Conservation (phyloP, 805 yeast genomes). For the Kazachstania africana region DNA sequence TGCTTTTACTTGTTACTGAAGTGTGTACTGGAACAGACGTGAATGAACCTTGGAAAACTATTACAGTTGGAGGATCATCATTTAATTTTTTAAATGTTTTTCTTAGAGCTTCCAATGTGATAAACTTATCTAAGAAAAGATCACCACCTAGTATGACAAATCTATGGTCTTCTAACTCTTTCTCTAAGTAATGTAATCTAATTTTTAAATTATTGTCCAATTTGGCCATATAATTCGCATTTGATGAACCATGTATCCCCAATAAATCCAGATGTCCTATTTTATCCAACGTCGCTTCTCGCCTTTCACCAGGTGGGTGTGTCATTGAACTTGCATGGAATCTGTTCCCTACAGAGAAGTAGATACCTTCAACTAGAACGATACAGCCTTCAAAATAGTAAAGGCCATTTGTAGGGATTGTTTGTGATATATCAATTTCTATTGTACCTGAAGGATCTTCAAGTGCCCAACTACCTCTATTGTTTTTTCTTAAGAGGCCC, state of each 20-base stretch:
- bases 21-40: conserved; percentile 51
- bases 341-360: conserved; percentile 50
- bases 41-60: conserved; percentile 81
- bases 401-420: conserved; percentile 50
- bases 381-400: conserved; percentile 68
- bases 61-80: conserved; percentile 48
- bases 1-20: conserved; percentile 38
- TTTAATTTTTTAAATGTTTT: conserved; percentile 49
- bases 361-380: conserved; percentile 75
- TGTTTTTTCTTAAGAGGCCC: conserved; percentile 58
- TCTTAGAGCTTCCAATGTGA: conserved; percentile 49
- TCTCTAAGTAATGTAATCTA: conserved; percentile 46
- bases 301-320: conserved; percentile 80
- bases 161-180: conserved; percentile 41
- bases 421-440: conserved; percentile 50
- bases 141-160: conserved; percentile 68
- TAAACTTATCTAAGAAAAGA: conserved; percentile 48
- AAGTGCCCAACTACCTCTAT: conserved; percentile 57
- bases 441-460: conserved; percentile 76
- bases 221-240: conserved; percentile 33
- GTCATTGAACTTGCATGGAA: conserved; percentile 69
- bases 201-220: conserved; percentile 49
- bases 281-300: conserved; percentile 54
- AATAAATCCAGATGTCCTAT: conserved; percentile 71
- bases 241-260: conserved; percentile 30